phyloP scores from a whole-genome alignment of 768 basidiomycete species.

The Mycena maculata region DNA sequence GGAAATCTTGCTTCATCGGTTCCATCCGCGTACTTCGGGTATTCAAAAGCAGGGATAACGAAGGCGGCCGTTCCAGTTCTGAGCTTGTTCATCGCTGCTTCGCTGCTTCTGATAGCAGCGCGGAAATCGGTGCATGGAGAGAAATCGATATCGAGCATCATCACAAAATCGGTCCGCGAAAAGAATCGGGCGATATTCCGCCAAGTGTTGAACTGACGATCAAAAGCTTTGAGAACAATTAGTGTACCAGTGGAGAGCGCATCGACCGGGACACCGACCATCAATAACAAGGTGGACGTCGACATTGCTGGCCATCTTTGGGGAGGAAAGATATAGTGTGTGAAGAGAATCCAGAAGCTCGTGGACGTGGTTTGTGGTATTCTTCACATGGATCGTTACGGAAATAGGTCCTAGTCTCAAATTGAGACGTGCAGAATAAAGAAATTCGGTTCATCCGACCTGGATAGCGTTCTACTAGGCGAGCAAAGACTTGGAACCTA shows the following conservation, averaged over 20 bases:
- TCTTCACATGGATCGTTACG: conserved; percentile 80
- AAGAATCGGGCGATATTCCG: conserved; percentile 88
- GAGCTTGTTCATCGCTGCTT: conserved; percentile 58
- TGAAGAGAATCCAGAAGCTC: conserved; percentile 72
- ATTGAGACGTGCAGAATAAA: conserved; percentile 3
- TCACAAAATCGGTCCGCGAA: conserved; percentile 84
- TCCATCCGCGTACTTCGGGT: conserved; percentile 72
- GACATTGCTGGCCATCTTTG: conserved; percentile 73
- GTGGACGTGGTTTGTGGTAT: conserved; percentile 57
- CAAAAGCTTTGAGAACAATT: conserved; percentile 55
- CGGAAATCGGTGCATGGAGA: conserved; percentile 86
- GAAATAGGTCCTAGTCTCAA: conserved; percentile 78
- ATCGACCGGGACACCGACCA: conserved; percentile 9
- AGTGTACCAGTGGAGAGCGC: background rate
- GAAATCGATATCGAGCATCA: conserved; percentile 95
- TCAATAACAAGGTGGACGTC: conserved; percentile 91
- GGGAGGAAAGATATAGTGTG: conserved; percentile 73
- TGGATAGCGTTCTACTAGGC: conserved; percentile 81
- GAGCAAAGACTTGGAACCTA: conserved; percentile 76
- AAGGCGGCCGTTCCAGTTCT: conserved; percentile 73
- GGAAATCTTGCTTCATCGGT: conserved; percentile 71
- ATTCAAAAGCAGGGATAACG: conserved; percentile 90
- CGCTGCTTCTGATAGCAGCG: conserved; percentile 59
- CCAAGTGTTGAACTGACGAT: conserved; percentile 92
- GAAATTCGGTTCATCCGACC: conserved; percentile 55